Percentiles rank a stretch among this genome's conserved stretches.
phyloP scores from a whole-genome alignment of 176 grass and related monocot genomes.

The Urochloa ruziziensis region DNA sequence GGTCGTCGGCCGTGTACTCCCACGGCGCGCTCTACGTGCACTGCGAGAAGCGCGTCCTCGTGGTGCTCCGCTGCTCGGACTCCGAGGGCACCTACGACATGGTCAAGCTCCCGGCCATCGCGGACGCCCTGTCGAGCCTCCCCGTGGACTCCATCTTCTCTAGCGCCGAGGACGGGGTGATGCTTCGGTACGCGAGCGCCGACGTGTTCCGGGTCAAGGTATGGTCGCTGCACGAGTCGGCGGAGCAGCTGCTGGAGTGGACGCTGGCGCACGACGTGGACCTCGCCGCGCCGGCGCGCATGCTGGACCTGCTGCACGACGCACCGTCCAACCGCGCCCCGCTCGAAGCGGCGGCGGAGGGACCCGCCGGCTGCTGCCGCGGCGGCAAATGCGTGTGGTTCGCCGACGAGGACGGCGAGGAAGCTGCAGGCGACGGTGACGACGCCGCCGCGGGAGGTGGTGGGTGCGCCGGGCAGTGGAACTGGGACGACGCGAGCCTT shows the following conservation, averaged over 20 bases:
- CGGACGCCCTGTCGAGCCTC: neutral
- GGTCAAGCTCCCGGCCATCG: neutral
- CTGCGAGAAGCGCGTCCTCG: neutral
- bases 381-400: neutral
- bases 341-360: neutral
- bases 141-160: neutral
- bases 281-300: neutral
- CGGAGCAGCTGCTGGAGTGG: neutral
- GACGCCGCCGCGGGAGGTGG: neutral
- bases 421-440: neutral
- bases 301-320: neutral
- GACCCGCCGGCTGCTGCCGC: too few species aligned
- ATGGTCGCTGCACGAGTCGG: neutral
- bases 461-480: neutral
- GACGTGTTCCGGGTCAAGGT: neutral
- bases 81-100: slow-evolving; percentile 18
- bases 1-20: neutral
- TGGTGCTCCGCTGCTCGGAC: neutral
- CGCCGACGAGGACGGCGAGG: neutral
- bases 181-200: neutral
- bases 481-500: slow-evolving; percentile 15
- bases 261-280: slow-evolving; percentile 21
- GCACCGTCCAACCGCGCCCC: neutral
- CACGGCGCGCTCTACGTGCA: neutral
- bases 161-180: neutral